These are phyloP conservation scores for Colletotrichum falcatum DNA, from an alignment of 2,329 filamentous ascomycete species.

Conservation along the genomic window DNA sequence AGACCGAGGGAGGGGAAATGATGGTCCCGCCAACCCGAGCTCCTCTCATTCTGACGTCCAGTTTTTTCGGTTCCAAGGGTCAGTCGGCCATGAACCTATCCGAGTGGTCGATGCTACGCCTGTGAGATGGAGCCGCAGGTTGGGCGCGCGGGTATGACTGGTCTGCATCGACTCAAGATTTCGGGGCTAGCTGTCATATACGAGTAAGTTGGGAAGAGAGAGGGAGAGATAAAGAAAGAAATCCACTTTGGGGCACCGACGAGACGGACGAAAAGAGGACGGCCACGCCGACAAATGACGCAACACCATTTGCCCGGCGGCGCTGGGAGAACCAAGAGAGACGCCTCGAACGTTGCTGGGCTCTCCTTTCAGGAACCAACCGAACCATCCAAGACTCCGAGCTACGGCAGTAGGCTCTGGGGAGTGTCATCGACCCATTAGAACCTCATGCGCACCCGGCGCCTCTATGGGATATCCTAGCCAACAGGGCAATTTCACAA, in stretches of 20 bases:
- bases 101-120: slow-evolving; percentile 20
- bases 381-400: neutral
- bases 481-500: slow-evolving; percentile 39
- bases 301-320: neutral
- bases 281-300: neutral
- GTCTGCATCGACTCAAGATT: slow-evolving; percentile 1
- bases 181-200: neutral
- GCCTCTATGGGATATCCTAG: slow-evolving; percentile 21
- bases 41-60: neutral
- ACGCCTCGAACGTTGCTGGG: neutral
- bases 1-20: slow-evolving; percentile 13
- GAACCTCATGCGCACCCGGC: slow-evolving; percentile 17
- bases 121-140: slow-evolving; percentile 16
- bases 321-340: neutral
- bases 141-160: slow-evolving; percentile 6
- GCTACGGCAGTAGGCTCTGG: neutral
- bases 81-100: slow-evolving; percentile 21
- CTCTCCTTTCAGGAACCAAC: neutral
- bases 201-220: neutral
- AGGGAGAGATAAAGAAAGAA: too few relatives aligned
- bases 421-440: neutral
- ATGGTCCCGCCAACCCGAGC: slow-evolving; percentile 33
- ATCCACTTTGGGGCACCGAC: neutral
- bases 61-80: slow-evolving; percentile 2
- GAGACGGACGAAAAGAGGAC: neutral